Evolutionary conservation across 2,329 filamentous ascomycete genomes (phyloP).

Genomic region (Pseudogymnoascus sp.): DNA sequence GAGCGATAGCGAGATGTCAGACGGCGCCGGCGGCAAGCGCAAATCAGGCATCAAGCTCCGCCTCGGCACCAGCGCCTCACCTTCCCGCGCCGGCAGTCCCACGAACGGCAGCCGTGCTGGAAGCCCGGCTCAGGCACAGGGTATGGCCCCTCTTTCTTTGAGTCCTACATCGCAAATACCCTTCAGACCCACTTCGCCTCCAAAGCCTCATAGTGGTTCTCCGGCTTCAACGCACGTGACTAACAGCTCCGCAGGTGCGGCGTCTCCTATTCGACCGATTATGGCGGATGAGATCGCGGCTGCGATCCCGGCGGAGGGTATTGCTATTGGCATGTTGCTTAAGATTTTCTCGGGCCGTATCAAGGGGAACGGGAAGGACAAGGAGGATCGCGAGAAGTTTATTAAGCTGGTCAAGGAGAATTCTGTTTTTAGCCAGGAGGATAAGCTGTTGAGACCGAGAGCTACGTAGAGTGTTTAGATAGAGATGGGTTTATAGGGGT

Average conservation of each 20-base stretch:
- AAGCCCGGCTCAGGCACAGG: slow-evolving; percentile 39
- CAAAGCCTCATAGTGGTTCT: neutral
- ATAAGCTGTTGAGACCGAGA: slow-evolving; percentile 40
- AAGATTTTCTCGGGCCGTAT: slow-evolving; percentile 46
- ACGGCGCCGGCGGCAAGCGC: slow-evolving; percentile 47
- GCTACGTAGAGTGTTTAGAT: slow-evolving; percentile 4
- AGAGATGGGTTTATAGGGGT: neutral
- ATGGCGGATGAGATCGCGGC: slow-evolving; percentile 46
- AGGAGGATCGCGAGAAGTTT: slow-evolving; percentile 47
- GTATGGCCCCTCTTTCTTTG: neutral
- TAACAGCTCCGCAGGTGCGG: neutral
- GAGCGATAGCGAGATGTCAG: slow-evolving; percentile 63
- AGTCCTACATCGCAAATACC: neutral
- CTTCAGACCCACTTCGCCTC: neutral
- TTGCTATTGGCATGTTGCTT: slow-evolving; percentile 45
- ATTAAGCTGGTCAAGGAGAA: slow-evolving; percentile 50
- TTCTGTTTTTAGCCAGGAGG: slow-evolving; percentile 39
- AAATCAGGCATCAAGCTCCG: slow-evolving; percentile 49
- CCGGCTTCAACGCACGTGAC: neutral
- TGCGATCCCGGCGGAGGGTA: slow-evolving; percentile 40
- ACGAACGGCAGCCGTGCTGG: slow-evolving; percentile 51
- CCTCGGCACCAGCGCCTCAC: slow-evolving; percentile 30
- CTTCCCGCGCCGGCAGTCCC: slow-evolving; percentile 30
- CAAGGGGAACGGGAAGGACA: slow-evolving; percentile 39
- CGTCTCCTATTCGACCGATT: neutral